Conservation (phyloP, 305 asterid genomes). For the Lippia alba region DNA sequence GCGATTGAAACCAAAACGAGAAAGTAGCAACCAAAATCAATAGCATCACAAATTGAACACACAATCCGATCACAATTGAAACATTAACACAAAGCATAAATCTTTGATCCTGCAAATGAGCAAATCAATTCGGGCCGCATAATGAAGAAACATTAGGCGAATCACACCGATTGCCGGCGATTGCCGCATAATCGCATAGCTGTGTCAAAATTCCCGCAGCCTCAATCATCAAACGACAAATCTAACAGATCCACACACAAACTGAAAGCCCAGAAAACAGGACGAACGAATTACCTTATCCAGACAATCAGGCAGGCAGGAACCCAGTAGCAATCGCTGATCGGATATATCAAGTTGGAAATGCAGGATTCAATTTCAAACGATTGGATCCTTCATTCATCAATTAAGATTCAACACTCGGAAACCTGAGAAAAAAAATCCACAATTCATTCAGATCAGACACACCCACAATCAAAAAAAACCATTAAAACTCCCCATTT, state of each 20-base stretch:
- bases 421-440: conserved; percentile 40
- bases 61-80: conserved; percentile 26
- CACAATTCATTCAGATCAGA: conserved; percentile 52
- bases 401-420: conserved; percentile 44
- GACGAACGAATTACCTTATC: conserved; percentile 41
- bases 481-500: background rate
- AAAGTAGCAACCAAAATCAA: conserved; percentile 10
- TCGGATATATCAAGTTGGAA: conserved; percentile 41
- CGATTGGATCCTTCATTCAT: conserved; percentile 57
- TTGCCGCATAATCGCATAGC: conserved; percentile 23
- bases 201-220: background rate
- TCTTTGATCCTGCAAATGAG: conserved; percentile 27
- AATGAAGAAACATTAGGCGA: background rate
- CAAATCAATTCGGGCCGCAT: conserved; percentile 19
- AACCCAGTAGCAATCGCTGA: conserved; percentile 39
- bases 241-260: conserved; percentile 50
- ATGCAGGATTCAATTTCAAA: conserved; percentile 47
- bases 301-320: conserved; percentile 58
- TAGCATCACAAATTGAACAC: conserved; percentile 8
- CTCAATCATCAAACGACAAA: conserved; percentile 31
- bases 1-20: background rate
- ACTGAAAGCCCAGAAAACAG: conserved; percentile 26
- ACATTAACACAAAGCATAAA: conserved; percentile 9
- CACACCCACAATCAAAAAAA: conserved; percentile 27
- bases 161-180: conserved; percentile 16